Conservation (phyloP, 2,329 filamentous ascomycete species). For the Thelonectria blattea region DNA sequence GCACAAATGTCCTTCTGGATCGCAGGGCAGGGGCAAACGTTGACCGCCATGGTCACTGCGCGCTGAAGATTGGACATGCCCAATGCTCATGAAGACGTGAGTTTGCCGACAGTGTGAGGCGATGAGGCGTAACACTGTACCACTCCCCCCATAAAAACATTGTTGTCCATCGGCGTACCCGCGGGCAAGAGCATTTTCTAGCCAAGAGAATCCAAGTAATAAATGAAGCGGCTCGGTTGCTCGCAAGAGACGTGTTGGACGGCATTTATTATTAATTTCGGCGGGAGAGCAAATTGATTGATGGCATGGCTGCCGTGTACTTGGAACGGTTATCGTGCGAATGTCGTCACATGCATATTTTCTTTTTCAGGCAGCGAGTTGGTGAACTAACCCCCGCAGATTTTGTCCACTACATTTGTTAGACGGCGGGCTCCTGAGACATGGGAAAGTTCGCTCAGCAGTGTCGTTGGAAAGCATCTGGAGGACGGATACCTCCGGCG, state of each 20-base stretch:
- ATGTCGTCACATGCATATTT: slow-evolving; percentile 4
- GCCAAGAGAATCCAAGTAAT: not conserved
- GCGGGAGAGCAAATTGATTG: not conserved
- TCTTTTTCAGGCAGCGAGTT: not conserved
- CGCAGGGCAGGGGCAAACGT: not conserved
- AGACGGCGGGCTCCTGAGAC: slow-evolving; percentile 3
- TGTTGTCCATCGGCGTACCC: slow-evolving; percentile 2
- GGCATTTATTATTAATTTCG: not conserved
- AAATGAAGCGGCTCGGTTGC: not conserved
- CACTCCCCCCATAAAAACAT: slow-evolving; percentile 7
- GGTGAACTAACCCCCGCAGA: not conserved
- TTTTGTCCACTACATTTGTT: slow-evolving; percentile 2
- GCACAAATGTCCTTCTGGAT: not conserved
- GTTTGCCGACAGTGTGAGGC: slow-evolving; percentile 12
- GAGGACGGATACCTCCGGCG: not conserved
- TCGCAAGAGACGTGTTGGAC: not conserved
- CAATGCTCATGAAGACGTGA: slow-evolving; percentile 7
- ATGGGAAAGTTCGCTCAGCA: not conserved
- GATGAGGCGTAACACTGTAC: slow-evolving; percentile 10
- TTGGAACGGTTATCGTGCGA: not conserved
- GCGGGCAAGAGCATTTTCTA: not conserved
- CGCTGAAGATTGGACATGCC: slow-evolving; percentile 3
- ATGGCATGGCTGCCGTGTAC: not conserved
- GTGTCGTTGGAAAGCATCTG: too few species aligned
- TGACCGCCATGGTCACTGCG: slow-evolving; percentile 13